Base-by-base conservation (phyloP, 352 stramenopile species). In the Pseudoperonospora humuli region DNA sequence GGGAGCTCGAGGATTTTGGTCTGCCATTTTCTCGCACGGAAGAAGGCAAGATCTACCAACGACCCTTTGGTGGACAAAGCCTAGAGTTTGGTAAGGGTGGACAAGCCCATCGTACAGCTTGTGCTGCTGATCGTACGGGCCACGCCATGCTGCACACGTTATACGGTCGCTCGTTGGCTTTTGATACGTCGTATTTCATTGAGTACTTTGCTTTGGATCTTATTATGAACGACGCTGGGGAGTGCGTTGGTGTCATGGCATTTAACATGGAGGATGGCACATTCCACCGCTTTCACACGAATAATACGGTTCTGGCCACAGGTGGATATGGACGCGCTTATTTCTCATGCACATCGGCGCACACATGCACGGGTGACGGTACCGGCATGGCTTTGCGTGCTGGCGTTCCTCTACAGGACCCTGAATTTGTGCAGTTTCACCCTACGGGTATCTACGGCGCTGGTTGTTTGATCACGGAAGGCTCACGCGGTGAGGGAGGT, bases 381-480 rank as follows among this genome's bases (percentile, higher is more conserved):
- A 97, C 94, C 46, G 93, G 86, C 41, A 98, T 98, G 95, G 94
- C 88, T 19, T 65, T 98, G 39, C 78, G 93, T 48, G 85, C 88
- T n/a, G 89, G 86, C 26, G 67, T 98, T 37, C 80, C 93, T 8
- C 80, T 96, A 37, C 69, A 98, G 67, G 95, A 98, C 67, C 92
- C 92, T 3, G 95, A 98, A 63, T 98, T 98, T 64, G 86, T 98
- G 8, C 95, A 98, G 58, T 98, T 98, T 66, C 93, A 98, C 73
- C 95, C 93, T 17, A 98, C 95, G 10, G 95, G 95, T 54, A 98
- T 98, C 57, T 98, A 98, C 63, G 95, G 95, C 38, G 95, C 93
- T 9, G 93, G 93, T 17, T 98, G 95, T 74, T 75, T 98, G 34
- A 98, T 98, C 62, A 98, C 95, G 6, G 95, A 98, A 73, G 75